A percentile compares a stretch with the other conserved stretches of the same genome.
Conservation (phyloP, 2,329 filamentous ascomycete species). For the Knoxdaviesia proteae region DNA sequence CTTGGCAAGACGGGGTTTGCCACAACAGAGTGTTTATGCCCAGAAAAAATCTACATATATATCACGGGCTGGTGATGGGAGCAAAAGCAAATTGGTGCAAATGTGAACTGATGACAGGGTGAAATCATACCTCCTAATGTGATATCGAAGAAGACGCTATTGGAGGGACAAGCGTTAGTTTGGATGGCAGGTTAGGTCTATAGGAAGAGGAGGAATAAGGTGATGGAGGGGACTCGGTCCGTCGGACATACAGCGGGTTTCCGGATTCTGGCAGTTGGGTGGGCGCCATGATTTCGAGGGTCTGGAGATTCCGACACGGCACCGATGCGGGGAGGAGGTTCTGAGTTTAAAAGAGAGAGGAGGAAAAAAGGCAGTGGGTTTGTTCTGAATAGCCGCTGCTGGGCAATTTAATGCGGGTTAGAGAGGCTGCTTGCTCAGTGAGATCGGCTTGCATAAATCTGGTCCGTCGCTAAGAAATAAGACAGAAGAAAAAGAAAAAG, state of each 20-base stretch:
- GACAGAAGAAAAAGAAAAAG: not conserved
- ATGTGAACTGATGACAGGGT: not conserved
- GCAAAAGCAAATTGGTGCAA: no score
- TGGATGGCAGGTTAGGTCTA: not conserved
- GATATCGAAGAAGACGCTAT: slow-evolving; percentile 53
- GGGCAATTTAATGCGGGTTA: no score
- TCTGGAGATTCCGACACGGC: not conserved
- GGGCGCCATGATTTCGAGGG: slow-evolving; percentile 16
- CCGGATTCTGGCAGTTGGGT: slow-evolving; percentile 24
- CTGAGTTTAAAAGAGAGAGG: not conserved
- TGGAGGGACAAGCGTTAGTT: no score
- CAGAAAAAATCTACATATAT: no score
- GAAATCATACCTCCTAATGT: slow-evolving; percentile 48
- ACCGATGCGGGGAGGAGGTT: not conserved
- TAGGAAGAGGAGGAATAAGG: not conserved
- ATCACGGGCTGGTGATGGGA: no score
- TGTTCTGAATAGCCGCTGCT: no score
- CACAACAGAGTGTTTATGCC: no score
- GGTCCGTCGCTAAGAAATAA: not conserved
- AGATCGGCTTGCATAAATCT: no score
- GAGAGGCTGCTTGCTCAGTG: no score
- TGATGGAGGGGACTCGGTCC: not conserved
- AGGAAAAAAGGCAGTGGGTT: not conserved
- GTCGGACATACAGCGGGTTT: slow-evolving; percentile 22
- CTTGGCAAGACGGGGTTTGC: no score